Evolutionary conservation across 257 asterid genomes (phyloP), one percentile per base, ranked within the genome.

Genomic region (Solanum pinnatisectum): DNA sequence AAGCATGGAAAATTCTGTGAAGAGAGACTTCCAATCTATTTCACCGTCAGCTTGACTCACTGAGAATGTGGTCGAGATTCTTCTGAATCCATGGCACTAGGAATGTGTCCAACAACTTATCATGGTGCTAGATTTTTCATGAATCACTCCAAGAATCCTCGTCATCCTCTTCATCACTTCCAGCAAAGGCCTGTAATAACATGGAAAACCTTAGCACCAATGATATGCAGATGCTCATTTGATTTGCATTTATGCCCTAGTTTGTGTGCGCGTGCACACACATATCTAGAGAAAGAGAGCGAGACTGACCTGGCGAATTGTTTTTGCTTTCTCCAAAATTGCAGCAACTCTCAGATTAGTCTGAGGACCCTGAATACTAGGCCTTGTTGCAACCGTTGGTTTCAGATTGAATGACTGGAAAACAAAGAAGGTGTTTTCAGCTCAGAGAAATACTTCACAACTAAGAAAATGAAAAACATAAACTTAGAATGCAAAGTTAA

Each of bases 71-170:
- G 44, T 46, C 14, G 6, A 46, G 85, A 49, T 82, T 30, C 63
- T 49, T 30, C 67, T 52, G 70, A 10, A 82, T 30, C 85, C 85
- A 79, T 79, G 65, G 85, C 30, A 81, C 42, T 81, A 49, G 44
- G 85, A 81, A 30, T 77, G 60, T 36, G 36, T n/a, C 84, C 84
- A n/a, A 77, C 84, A 40, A 77, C 35, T 82, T 82, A n/a, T 86
- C 68, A 46, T 46, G 56, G 33, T 73, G 84, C 70, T 30, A 78
- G 39, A 16, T 15, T 63, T 73, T 87, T 96, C 93, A 94, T 32
- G 95, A 93, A 90, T 96, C 97, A 76, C 96, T 95, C 98, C 99
- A 95, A 90, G 84, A 88, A 92, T 96, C 98, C 35, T 95, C 98
- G 52, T 90, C 93, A 32, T 93, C 98, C 15, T 94, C 99, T 84